Evolutionary conservation across 2,329 filamentous ascomycete genomes (phyloP).

Genomic region (Sordariomycetes sp.): DNA sequence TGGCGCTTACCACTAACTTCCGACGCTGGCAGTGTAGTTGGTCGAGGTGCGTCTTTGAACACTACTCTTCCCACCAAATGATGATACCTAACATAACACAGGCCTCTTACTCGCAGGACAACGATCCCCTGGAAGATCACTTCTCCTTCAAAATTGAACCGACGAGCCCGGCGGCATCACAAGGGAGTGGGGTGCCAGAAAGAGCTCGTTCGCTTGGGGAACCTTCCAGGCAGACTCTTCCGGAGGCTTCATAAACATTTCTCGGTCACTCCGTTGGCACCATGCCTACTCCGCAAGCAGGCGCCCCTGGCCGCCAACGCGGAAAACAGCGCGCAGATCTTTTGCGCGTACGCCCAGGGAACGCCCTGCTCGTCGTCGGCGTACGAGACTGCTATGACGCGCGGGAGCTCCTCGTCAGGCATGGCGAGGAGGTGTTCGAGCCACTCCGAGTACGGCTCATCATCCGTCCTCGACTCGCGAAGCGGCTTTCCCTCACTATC

Average conservation of each 20-base stretch:
- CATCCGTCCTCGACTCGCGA: constrained; percentile 19
- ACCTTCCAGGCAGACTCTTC: constrained; percentile 38
- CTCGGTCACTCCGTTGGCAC: constrained; percentile 1
- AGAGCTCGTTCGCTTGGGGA: constrained; percentile 33
- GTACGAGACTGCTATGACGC: constrained; percentile 44
- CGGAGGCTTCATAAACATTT: constrained; percentile 21
- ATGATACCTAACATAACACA: constrained; percentile 24
- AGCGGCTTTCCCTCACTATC: constrained; percentile 21
- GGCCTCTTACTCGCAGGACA: constrained; percentile 40
- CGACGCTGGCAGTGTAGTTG: too few species aligned
- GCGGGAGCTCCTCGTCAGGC: constrained; percentile 31
- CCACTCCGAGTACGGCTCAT: constrained; percentile 45
- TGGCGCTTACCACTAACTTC: too few species aligned
- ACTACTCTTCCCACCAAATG: background rate
- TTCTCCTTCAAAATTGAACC: too few species aligned
- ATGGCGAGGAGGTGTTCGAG: constrained; percentile 33
- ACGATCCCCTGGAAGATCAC: constrained; percentile 26
- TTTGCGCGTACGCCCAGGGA: constrained; percentile 33
- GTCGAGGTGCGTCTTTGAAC: too few species aligned
- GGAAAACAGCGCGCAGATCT: constrained; percentile 39
- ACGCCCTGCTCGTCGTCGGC: constrained; percentile 44
- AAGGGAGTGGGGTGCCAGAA: constrained; percentile 34
- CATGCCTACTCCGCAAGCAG: background rate
- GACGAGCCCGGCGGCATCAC: constrained; percentile 30
- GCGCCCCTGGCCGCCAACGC: constrained; percentile 35